Evolutionary conservation across 352 stramenopile species (phyloP), one percentile per base, ranked within the genome.

Genomic region (Pythium grandisporangium): DNA sequence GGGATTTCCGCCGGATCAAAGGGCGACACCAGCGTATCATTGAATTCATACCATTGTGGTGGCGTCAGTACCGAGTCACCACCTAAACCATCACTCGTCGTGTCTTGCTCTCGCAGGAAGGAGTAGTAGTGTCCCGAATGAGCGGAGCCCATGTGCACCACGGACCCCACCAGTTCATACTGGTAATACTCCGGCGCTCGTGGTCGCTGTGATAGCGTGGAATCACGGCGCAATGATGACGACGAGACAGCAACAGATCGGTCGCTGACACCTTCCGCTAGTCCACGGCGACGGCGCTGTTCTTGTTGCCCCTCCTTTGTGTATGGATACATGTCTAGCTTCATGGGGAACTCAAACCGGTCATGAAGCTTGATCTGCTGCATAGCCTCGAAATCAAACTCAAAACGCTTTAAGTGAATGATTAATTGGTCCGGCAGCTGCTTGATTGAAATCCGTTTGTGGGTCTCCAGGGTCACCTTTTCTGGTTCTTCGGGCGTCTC

Each of bases 351-450:
- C 41, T 97, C 93, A 42, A 97, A 96, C 7, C 79, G 72, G 44
- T 95, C 83, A 49, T 98, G 96, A 2, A 97, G 75, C 45, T 98
- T 98, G 32, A 78, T 88, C 56, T 95, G 85, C 35, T 95, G 81
- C 80, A 97, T 95, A 11, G 79, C 91, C 43, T 96, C 87, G 29
- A 96, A 96, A 56, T 97, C 87, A 51, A 97, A 97, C 46, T 97
- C 89, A 35, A 98, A 98, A 0, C 92, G 77, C 63, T 98, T 98
- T 10, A 97, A 48, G 45, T 98, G 93, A 41, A 98, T 88, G 26
- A 97, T 88, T 21, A 98, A 58, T 39, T 93, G 77, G 19, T 82
- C 64, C 5, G 91, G 91, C 14, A 97, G 64, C 41, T 86, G 84
- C 2, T 76, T 70, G 48, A 96, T 95, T 0, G 74, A 95, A 37